phyloP scores from a whole-genome alignment of 345 rosid species.

The Arabidopsis arenosa region DNA sequence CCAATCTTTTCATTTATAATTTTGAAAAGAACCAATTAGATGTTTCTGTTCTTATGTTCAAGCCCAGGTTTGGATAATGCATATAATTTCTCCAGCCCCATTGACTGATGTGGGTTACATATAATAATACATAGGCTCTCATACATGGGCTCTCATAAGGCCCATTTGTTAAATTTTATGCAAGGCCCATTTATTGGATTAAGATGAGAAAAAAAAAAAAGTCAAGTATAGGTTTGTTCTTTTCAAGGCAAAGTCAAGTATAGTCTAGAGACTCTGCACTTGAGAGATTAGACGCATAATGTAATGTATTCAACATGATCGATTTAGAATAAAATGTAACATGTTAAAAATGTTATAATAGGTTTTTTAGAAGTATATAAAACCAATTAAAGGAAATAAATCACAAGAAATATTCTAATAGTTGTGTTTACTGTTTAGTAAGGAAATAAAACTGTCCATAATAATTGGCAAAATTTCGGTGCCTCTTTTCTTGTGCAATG shows the following conservation, averaged over 20 bases:
- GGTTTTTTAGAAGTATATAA: neutral
- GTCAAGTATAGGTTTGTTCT: neutral
- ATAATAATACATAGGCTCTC: neutral
- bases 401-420: neutral
- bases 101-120: neutral
- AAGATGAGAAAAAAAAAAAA: neutral
- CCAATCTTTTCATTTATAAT: too few species aligned
- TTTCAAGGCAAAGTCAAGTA: neutral
- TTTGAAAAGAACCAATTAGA: too few species aligned
- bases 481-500: conserved; percentile 65
- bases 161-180: neutral
- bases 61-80: conserved; percentile 10
- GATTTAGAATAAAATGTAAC: neutral
- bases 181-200: neutral
- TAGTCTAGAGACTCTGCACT: neutral
- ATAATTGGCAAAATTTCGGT: conserved; percentile 46
- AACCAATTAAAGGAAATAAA: neutral
- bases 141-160: neutral
- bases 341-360: too few species aligned
- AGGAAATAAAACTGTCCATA: neutral
- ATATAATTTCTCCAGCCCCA: neutral
- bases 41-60: too few species aligned
- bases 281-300: neutral
- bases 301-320: neutral
- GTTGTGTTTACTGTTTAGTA: neutral